Evolutionary conservation across 73 alveolate species (phyloP), one percentile per base, ranked within the genome.

Genomic region (Paramecium tetraurelia): DNA sequence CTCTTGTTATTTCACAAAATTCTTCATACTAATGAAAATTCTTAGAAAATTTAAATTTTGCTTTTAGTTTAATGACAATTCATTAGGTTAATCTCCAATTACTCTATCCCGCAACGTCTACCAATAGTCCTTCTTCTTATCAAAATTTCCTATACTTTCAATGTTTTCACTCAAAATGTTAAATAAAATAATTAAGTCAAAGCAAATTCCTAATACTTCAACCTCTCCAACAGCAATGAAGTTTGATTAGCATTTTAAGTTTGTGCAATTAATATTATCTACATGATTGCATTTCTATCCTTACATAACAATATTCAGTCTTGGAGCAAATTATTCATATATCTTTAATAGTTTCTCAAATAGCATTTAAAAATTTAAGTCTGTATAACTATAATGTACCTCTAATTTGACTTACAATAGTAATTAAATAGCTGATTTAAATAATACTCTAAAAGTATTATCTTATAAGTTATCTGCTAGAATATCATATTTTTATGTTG

Each of bases 281-380:
- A 14, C n/a, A 36, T 71, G 86, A 24, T 10, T 71, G 33, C 86
- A 71, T 71, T 71, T 31, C 12, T 71, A 71, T 71, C 86, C 86
- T 71, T 71, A 29, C 29, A 71, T 71, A 31, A 71, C 7, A 0
- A 33, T 71, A 14, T 71, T 2, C 2, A 31, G 46, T 71, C 59
- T 71, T 4, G 35, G 31, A 27, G 48, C 31, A 29, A 29, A 36
- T 11, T 18, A 31, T 36, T 71, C 86, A 71, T 71, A 71, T 11
- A 71, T 71, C 12, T 36, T 29, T 27, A 71, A 18, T 18, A 71
- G 6, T 33, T 71, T 71, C 43, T 71, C 86, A 71, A 71, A 71
- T 29, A 71, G 33, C 43, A 71, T 31, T 71, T 71, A 36, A 16
- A 29, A 71, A 29, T 21, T 71, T 6, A 71, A 29, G 16, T 71